Evolutionary conservation across 1,284 basidiomycete genomes (phyloP).

Genomic region (Xerocomus minutiporus): DNA sequence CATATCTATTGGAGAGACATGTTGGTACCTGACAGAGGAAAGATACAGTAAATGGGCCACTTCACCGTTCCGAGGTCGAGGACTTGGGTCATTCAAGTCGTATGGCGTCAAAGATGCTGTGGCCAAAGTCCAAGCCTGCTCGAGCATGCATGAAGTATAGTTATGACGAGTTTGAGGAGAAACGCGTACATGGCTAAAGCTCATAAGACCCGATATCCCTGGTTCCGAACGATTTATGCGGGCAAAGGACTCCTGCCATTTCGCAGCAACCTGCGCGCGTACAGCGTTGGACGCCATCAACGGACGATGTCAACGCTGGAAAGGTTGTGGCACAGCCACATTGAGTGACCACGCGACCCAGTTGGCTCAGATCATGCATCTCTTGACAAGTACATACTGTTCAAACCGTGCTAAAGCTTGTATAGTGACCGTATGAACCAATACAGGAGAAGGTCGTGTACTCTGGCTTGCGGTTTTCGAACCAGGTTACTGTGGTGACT

Average conservation of each 20-base stretch:
- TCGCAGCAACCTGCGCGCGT: conserved; percentile 56
- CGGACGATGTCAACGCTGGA: background rate
- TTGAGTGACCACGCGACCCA: too few species aligned
- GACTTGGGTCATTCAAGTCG: conserved; percentile 41
- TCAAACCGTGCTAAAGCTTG: too few species aligned
- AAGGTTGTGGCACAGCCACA: conserved; percentile 23
- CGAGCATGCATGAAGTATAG: conserved; percentile 2
- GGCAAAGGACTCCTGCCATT: conserved; percentile 68
- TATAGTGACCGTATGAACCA: too few species aligned
- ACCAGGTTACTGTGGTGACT: background rate
- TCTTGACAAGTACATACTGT: too few species aligned
- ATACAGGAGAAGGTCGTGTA: too few species aligned
- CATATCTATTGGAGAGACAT: conserved; percentile 39
- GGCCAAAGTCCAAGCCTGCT: conserved; percentile 61
- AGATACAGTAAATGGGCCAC: background rate
- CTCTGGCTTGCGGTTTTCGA: too few species aligned
- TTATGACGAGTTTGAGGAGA: background rate
- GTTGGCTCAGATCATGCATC: too few species aligned
- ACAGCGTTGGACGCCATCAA: conserved; percentile 53
- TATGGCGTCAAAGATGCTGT: conserved; percentile 55
- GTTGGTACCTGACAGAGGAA: background rate
- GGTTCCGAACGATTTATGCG: conserved; percentile 58
- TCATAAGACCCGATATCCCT: conserved; percentile 62
- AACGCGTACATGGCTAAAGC: conserved; percentile 55
- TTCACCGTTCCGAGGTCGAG: conserved; percentile 38